These are phyloP conservation scores for Angomonas deanei DNA, from an alignment of 208 protist genomes.

Conservation along the genomic window DNA sequence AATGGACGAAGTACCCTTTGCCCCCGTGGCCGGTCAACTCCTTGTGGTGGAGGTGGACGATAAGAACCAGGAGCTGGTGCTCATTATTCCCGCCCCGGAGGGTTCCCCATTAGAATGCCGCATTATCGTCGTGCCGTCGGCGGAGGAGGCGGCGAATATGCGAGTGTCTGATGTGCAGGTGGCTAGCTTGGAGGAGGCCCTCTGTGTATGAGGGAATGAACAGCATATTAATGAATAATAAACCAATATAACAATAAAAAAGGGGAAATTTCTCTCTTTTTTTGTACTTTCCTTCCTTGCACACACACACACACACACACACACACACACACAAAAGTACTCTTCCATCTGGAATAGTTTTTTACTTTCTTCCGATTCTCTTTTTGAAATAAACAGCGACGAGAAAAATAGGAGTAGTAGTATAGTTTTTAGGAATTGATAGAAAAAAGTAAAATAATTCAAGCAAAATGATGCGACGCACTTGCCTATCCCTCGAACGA, in stretches of 20 bases:
- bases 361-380: not conserved
- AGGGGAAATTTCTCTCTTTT: too few species aligned
- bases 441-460: not conserved
- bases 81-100: constrained; percentile 53
- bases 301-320: too few species aligned
- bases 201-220: constrained; percentile 28
- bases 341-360: too few species aligned
- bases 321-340: too few species aligned
- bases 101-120: constrained; percentile 43
- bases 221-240: not conserved
- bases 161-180: constrained; percentile 36
- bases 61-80: constrained; percentile 62
- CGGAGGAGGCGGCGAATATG: constrained; percentile 23
- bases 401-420: too few species aligned
- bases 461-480: not conserved
- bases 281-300: too few species aligned
- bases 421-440: too few species aligned
- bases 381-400: too few species aligned
- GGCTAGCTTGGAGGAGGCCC: constrained; percentile 50
- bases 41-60: constrained; percentile 62
- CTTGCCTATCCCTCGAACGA: not conserved
- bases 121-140: constrained; percentile 57
- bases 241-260: not conserved
- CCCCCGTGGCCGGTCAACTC: constrained; percentile 60
- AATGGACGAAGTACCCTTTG: constrained; percentile 69